Evolutionary conservation across 2,329 filamentous ascomycete genomes (phyloP).

Genomic region (Aureobasidium namibiae): DNA sequence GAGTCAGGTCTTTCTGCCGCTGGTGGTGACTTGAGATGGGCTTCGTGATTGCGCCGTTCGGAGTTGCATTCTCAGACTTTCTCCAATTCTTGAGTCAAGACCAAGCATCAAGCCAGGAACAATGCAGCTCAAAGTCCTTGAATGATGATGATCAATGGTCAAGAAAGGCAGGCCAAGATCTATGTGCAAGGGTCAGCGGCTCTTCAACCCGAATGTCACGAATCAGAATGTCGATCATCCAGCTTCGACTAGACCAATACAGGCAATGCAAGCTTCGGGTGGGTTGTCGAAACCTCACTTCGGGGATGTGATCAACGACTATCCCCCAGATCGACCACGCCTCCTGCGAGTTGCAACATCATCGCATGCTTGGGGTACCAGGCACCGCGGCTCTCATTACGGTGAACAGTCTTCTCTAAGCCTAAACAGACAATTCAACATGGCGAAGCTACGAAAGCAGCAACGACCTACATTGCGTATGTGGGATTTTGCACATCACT

Average conservation of each 20-base stretch:
- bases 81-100: neutral
- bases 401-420: neutral
- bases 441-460: neutral
- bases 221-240: neutral
- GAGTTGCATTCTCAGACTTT: neutral
- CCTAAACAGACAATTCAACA: neutral
- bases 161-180: neutral
- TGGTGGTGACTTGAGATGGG: neutral
- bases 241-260: neutral
- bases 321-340: neutral
- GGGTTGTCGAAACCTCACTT: neutral
- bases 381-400: neutral
- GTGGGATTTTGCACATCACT: slow-evolving; percentile 4
- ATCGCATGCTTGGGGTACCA: neutral
- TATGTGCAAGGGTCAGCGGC: neutral
- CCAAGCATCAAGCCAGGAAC: neutral
- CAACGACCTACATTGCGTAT: neutral
- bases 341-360: neutral
- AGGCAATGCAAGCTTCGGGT: neutral
- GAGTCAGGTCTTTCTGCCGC: neutral
- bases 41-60: neutral
- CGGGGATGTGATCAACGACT: neutral
- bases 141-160: neutral
- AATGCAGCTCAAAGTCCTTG: neutral
- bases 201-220: neutral